phyloP scores from a whole-genome alignment of 352 stramenopile species.

The Globisporangium rhizosaccharum region DNA sequence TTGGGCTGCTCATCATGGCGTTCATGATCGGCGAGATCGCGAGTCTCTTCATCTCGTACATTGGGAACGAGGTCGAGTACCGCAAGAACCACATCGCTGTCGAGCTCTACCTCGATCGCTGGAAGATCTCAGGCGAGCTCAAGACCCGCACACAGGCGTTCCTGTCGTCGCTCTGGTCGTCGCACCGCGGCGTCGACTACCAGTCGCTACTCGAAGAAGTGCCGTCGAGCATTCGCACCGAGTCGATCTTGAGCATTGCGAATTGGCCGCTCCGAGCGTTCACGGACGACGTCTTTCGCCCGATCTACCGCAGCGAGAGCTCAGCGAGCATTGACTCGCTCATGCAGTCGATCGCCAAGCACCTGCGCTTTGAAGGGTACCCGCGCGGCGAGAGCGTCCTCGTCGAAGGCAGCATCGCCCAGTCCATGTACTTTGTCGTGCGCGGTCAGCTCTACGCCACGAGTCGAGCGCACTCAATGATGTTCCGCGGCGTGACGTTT shows the following conservation, averaged over 20 bases:
- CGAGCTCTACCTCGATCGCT: slow-evolving; percentile 35
- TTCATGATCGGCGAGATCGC: slow-evolving; percentile 73
- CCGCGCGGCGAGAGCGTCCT: slow-evolving; percentile 49
- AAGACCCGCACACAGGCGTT: slow-evolving; percentile 38
- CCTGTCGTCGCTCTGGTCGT: slow-evolving; percentile 50
- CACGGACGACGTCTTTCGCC: slow-evolving; percentile 34
- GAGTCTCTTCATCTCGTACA: slow-evolving; percentile 53
- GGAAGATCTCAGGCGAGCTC: slow-evolving; percentile 29
- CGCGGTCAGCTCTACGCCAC: slow-evolving; percentile 45
- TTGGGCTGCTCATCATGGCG: slow-evolving; percentile 61
- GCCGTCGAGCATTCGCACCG: slow-evolving; percentile 40
- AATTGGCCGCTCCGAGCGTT: slow-evolving; percentile 40
- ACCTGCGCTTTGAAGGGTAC: slow-evolving; percentile 57
- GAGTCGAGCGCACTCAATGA: slow-evolving; percentile 34
- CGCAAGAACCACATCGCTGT: slow-evolving; percentile 65
- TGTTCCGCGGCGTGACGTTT: slow-evolving; percentile 42
- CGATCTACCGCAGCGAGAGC: slow-evolving; percentile 13
- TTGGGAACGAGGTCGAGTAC: slow-evolving; percentile 60
- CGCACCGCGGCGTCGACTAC: slow-evolving; percentile 52
- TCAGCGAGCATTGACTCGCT: slow-evolving; percentile 11
- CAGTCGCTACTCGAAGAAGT: slow-evolving; percentile 45
- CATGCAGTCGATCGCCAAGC: slow-evolving; percentile 35
- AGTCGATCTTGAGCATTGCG: slow-evolving; percentile 36
- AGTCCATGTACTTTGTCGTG: slow-evolving; percentile 68
- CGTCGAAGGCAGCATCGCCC: slow-evolving; percentile 63